Evolutionary conservation across 2,329 filamentous ascomycete genomes (phyloP).

Genomic region (Xylaria sp.): DNA sequence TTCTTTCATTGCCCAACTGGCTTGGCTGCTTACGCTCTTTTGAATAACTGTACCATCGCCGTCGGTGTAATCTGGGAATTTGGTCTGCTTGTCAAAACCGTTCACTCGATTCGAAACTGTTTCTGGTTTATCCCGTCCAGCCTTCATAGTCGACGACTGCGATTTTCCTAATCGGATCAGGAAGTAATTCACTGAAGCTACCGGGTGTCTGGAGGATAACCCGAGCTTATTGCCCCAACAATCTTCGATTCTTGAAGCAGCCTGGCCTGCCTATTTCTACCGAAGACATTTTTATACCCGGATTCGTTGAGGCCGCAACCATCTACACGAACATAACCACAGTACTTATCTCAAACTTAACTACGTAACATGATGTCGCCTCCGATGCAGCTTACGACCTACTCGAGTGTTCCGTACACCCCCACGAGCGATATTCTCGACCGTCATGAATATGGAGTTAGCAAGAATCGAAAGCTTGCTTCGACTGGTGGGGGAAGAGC

Average conservation of each 20-base stretch:
- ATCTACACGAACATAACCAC: conserved; percentile 20
- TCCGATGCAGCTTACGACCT: conserved; percentile 49
- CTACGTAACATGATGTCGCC: conserved; percentile 51
- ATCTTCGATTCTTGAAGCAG: conserved; percentile 49
- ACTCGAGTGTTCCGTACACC: conserved; percentile 48
- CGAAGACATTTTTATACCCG: conserved; percentile 30
- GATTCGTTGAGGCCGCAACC: conserved; percentile 41
- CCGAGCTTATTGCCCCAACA: conserved; percentile 20
- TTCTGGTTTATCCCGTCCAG: conserved; percentile 29
- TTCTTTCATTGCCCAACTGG: conserved; percentile 55
- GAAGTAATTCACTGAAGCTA: conserved; percentile 19
- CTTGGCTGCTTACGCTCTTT: conserved; percentile 62
- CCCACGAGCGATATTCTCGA: conserved; percentile 58
- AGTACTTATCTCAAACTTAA: conserved; percentile 10
- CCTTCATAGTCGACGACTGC: conserved; percentile 29
- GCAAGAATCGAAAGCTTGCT: conserved; percentile 68
- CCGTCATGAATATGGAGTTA: conserved; percentile 61
- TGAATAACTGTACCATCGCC: conserved; percentile 40
- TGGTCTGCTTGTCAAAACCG: conserved; percentile 30
- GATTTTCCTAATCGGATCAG: conserved; percentile 14
- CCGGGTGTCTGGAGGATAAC: conserved; percentile 18
- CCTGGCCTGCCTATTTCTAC: conserved; percentile 43
- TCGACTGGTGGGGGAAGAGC: conserved; percentile 76
- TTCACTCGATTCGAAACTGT: conserved; percentile 35
- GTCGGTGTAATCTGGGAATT: conserved; percentile 44